Evolutionary conservation across 2,329 filamentous ascomycete genomes (phyloP).

Genomic region (Trichoderma brevicompactum): DNA sequence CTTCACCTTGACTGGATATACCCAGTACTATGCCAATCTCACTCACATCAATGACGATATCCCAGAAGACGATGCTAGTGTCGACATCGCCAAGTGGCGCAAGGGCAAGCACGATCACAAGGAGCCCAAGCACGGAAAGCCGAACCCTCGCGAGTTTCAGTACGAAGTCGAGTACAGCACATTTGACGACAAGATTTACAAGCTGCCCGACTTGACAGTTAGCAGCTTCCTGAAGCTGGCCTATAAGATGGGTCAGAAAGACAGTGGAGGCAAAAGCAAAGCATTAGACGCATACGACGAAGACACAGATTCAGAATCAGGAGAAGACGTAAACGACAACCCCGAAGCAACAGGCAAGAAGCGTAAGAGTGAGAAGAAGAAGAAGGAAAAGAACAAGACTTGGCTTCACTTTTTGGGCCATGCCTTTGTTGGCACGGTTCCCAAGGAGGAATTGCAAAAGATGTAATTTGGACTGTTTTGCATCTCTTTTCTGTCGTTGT

Average conservation of each 20-base stretch:
- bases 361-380: slow-evolving; percentile 48
- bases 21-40: slow-evolving; percentile 93
- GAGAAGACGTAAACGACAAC: slow-evolving; percentile 36
- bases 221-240: slow-evolving; percentile 80
- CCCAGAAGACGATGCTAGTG: slow-evolving; percentile 38
- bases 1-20: slow-evolving; percentile 77
- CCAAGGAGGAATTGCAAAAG: slow-evolving; percentile 65
- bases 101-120: slow-evolving; percentile 66
- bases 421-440: slow-evolving; percentile 78
- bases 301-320: slow-evolving; percentile 36
- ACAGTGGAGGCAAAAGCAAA: slow-evolving; percentile 30
- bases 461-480: slow-evolving; percentile 36
- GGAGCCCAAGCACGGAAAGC: slow-evolving; percentile 53
- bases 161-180: slow-evolving; percentile 90
- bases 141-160: slow-evolving; percentile 66
- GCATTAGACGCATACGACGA: slow-evolving; percentile 33
- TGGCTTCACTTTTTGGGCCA: slow-evolving; percentile 80
- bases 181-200: slow-evolving; percentile 73
- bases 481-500: background rate
- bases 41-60: slow-evolving; percentile 82
- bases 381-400: slow-evolving; percentile 63
- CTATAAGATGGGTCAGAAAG: slow-evolving; percentile 66
- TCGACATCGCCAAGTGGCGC: slow-evolving; percentile 57
- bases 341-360: slow-evolving; percentile 50
- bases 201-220: slow-evolving; percentile 81